A percentile compares a stretch with the other conserved stretches of the same genome.
These are phyloP conservation scores for Kwoniella botswanensis DNA, from an alignment of 768 basidiomycete genomes.

Conservation along the genomic window DNA sequence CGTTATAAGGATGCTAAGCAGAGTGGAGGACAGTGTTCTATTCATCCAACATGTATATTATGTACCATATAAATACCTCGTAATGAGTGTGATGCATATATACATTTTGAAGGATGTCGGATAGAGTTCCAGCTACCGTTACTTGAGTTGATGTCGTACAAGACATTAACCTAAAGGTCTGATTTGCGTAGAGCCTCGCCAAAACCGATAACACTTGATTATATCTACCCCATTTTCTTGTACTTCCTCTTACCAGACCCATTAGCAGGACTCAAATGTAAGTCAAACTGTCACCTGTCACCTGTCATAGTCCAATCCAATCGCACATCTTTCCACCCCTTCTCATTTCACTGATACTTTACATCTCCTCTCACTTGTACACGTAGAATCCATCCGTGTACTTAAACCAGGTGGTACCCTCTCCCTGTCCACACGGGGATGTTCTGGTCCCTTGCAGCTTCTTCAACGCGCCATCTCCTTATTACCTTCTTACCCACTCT, in stretches of 20 bases:
- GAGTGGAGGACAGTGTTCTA: neutral
- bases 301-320: no score
- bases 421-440: neutral
- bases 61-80: no score
- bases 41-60: no score
- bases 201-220: slow-evolving; percentile 2
- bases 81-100: no score
- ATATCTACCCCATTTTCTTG: neutral
- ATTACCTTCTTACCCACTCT: slow-evolving; percentile 1
- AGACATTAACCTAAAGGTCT: no score
- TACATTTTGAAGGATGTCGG: neutral
- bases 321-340: neutral
- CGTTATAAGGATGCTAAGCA: neutral
- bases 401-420: slow-evolving; percentile 4
- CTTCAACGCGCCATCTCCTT: neutral
- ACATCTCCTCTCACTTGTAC: neutral
- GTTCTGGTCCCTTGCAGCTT: neutral
- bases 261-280: slow-evolving; percentile 1
- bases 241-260: slow-evolving; percentile 11
- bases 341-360: neutral
- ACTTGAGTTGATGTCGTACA: no score
- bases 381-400: slow-evolving; percentile 2
- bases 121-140: neutral
- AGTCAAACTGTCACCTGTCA: neutral
- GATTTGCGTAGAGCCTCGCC: neutral